Evolutionary conservation across 192 early-diverging fungal genomes (phyloP).

Genomic region (Radiomyces spectabilis): DNA sequence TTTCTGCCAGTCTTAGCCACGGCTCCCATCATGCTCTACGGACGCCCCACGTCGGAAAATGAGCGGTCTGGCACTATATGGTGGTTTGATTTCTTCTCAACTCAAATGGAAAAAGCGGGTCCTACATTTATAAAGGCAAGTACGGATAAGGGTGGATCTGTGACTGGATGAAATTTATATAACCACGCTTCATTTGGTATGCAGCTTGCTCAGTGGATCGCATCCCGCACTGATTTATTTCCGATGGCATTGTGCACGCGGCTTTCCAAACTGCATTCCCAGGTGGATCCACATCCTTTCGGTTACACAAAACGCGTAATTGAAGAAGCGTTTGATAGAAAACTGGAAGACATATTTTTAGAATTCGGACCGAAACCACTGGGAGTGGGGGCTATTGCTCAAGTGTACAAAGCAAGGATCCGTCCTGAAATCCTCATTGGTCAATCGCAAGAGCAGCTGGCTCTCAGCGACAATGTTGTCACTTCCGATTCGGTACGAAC

Average conservation of each 20-base stretch:
- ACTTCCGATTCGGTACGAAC: conserved; percentile 12
- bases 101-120: conserved; percentile 77
- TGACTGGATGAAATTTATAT: background rate
- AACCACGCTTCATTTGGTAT: background rate
- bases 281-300: conserved; percentile 73
- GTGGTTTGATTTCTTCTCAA: conserved; percentile 81
- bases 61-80: conserved; percentile 60
- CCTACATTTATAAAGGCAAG: conserved; percentile 92
- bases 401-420: conserved; percentile 67
- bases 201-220: conserved; percentile 88
- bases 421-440: conserved; percentile 22
- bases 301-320: conserved; percentile 55
- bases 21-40: conserved; percentile 53
- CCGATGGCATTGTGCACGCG: conserved; percentile 63
- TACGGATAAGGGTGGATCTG: background rate
- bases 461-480: conserved; percentile 4
- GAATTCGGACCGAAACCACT: conserved; percentile 68
- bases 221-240: conserved; percentile 85
- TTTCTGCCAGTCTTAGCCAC: conserved; percentile 65
- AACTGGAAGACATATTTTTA: conserved; percentile 71
- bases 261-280: conserved; percentile 75
- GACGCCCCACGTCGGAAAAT: conserved; percentile 30
- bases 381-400: conserved; percentile 93
- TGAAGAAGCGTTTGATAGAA: conserved; percentile 54
- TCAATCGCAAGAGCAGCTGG: background rate